Base-by-base conservation (phyloP, 78 protist genomes). In the Dictyostelium purpureum region DNA sequence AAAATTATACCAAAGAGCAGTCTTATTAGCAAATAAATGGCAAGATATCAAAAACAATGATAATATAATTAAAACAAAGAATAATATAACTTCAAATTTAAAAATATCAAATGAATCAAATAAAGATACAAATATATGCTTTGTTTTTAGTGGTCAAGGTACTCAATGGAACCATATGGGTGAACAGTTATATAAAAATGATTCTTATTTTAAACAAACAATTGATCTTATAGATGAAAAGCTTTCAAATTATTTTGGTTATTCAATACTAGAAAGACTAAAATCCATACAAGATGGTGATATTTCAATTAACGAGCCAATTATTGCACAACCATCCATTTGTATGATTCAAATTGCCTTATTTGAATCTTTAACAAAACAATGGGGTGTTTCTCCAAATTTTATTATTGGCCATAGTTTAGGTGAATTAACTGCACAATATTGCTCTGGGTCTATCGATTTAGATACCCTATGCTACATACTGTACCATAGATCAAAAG, bases 351-450 rank as follows among this genome's bases (percentile, higher is more conserved):
- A 77, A 57, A 2, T 54, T 7, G 42, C 63, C 19, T 37, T 77
- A 1, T 14, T 38, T 77, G 54, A 77, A 57, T 3, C n/a, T n/a
- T n/a, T 35, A 51, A 57, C 16, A 37, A 54, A 77, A 38, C 40
- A 57, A 6, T 77, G 67, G 67, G 70, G 54, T 6, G 26, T 77
- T 77, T 2, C 37, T 19, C 83, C 83, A 57, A 4, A 18, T 0
- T n/a, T 77, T 77, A 63, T 77, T 21, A 21, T 57, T 38, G 83
- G 83, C 40, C 83, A 77, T 38, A 57, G 79, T 35, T 73, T 85
- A 6, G 91, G 91, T 24, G 91, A 85, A 28, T 42, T 85, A 19
- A 75, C 91, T 12, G 16, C 79, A 12, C 38, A 66, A 3, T 70
- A 40, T 31, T 24, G 24, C 35, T 45, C 77, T 18, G 91, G 91